Evolutionary conservation across 768 basidiomycete genomes (phyloP).

Genomic region (Pleurotus tuoliensis): DNA sequence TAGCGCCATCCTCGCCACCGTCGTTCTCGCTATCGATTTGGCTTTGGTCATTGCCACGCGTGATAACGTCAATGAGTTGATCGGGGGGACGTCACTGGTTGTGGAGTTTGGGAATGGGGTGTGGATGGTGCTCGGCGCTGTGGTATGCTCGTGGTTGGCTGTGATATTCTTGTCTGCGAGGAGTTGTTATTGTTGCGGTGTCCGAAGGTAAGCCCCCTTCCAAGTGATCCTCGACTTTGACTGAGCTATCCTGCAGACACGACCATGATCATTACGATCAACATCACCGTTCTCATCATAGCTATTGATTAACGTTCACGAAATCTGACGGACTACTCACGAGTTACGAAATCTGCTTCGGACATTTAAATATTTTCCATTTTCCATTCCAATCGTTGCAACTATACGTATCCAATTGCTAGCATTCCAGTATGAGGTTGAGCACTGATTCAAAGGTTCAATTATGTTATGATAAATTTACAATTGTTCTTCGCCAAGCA

Average conservation of each 20-base stretch:
- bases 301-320: background rate
- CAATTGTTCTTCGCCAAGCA: background rate
- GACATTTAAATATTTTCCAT: too few species aligned
- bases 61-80: constrained; percentile 28
- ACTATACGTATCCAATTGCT: too few species aligned
- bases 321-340: background rate
- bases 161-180: constrained; percentile 60
- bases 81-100: constrained; percentile 34
- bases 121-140: constrained; percentile 65
- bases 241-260: constrained; percentile 1
- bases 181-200: constrained; percentile 67
- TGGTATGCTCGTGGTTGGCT: constrained; percentile 54
- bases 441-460: too few species aligned
- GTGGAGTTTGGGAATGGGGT: constrained; percentile 63
- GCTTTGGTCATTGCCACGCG: constrained; percentile 54
- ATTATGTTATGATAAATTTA: background rate
- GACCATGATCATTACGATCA: constrained; percentile 8
- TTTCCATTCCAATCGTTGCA: too few species aligned
- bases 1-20: constrained; percentile 47
- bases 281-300: background rate
- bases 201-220: constrained; percentile 33
- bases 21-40: constrained; percentile 60
- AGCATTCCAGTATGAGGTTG: too few species aligned
- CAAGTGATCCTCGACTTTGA: background rate
- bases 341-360: too few species aligned